Conservation (phyloP, 2,329 filamentous ascomycete species). For the Didymella pinodella region DNA sequence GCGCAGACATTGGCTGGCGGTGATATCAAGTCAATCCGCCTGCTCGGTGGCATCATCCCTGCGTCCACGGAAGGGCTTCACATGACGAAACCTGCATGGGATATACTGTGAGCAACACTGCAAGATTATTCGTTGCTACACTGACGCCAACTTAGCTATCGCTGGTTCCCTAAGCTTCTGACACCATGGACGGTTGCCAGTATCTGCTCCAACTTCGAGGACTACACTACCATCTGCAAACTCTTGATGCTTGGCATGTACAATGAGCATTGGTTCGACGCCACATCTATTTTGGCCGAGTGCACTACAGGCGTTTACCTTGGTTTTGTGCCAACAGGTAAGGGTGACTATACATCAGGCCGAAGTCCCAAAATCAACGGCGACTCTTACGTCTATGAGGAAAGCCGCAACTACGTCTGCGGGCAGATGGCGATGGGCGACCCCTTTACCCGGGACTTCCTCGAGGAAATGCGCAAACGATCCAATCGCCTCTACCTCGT, state of each 20-base stretch:
- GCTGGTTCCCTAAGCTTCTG: slow-evolving; percentile 39
- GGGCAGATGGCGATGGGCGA: slow-evolving; percentile 44
- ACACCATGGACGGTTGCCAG: slow-evolving; percentile 37
- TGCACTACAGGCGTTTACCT: slow-evolving; percentile 37
- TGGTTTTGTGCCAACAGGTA: slow-evolving; percentile 37
- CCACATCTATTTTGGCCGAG: slow-evolving; percentile 27
- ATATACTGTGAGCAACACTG: slow-evolving; percentile 34
- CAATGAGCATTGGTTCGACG: slow-evolving; percentile 38
- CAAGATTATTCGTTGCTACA: neutral
- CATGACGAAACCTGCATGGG: slow-evolving; percentile 43
- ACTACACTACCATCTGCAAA: slow-evolving; percentile 41
- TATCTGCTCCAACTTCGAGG: slow-evolving; percentile 44
- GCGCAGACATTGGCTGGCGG: slow-evolving; percentile 37
- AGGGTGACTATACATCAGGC: slow-evolving; percentile 26
- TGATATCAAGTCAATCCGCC: slow-evolving; percentile 34
- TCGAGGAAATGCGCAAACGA: slow-evolving; percentile 35
- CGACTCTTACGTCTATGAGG: slow-evolving; percentile 23
- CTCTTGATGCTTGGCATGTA: slow-evolving; percentile 39
- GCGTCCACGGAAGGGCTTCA: slow-evolving; percentile 33
- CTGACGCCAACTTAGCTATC: slow-evolving; percentile 24
- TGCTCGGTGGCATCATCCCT: slow-evolving; percentile 38
- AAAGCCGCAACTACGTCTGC: slow-evolving; percentile 39
- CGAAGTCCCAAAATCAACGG: slow-evolving; percentile 13
- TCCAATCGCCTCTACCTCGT: slow-evolving; percentile 33
- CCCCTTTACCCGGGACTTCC: slow-evolving; percentile 29